Evolutionary conservation across 2,329 filamentous ascomycete species (phyloP).

Genomic region (Pseudocercospora musae): DNA sequence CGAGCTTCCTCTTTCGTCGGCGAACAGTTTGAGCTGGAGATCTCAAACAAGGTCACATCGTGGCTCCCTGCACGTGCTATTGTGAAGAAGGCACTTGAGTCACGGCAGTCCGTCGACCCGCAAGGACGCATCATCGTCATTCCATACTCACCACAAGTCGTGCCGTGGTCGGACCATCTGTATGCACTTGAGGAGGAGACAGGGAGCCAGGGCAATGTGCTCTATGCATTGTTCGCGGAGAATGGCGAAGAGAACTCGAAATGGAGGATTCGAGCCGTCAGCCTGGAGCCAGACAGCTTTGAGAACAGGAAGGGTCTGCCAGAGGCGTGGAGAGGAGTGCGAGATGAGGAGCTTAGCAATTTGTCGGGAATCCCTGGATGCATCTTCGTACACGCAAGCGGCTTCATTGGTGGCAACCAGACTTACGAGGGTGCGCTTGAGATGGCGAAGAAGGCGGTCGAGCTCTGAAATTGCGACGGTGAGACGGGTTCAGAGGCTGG

Average conservation of each 20-base stretch:
- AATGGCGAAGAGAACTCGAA: conserved; percentile 69
- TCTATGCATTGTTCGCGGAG: conserved; percentile 92
- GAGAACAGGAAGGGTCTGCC: conserved; percentile 88
- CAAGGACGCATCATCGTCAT: conserved; percentile 80
- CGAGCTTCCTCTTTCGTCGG: conserved; percentile 79
- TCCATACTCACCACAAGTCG: conserved; percentile 58
- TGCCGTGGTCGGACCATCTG: conserved; percentile 95
- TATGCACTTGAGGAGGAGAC: conserved; percentile 74
- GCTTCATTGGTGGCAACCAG: conserved; percentile 95
- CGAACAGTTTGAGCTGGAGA: conserved; percentile 77
- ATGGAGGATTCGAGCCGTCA: conserved; percentile 94
- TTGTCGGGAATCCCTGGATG: conserved; percentile 67
- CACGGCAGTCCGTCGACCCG: conserved; percentile 64
- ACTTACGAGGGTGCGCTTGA: conserved; percentile 81
- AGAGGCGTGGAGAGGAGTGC: conserved; percentile 84
- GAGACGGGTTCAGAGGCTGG: background rate
- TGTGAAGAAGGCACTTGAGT: conserved; percentile 71
- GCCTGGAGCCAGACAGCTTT: conserved; percentile 79
- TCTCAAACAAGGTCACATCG: conserved; percentile 68
- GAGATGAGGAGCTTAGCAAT: conserved; percentile 78
- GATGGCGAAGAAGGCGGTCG: conserved; percentile 77
- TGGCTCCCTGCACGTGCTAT: conserved; percentile 87
- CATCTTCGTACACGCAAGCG: conserved; percentile 89
- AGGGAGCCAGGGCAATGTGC: conserved; percentile 52
- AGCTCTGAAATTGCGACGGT: conserved; percentile 28